A percentile compares a stretch with the other conserved stretches of the same genome.
Evolutionary conservation across 352 stramenopile genomes (phyloP).

Genomic region (Peronospora farinosa): DNA sequence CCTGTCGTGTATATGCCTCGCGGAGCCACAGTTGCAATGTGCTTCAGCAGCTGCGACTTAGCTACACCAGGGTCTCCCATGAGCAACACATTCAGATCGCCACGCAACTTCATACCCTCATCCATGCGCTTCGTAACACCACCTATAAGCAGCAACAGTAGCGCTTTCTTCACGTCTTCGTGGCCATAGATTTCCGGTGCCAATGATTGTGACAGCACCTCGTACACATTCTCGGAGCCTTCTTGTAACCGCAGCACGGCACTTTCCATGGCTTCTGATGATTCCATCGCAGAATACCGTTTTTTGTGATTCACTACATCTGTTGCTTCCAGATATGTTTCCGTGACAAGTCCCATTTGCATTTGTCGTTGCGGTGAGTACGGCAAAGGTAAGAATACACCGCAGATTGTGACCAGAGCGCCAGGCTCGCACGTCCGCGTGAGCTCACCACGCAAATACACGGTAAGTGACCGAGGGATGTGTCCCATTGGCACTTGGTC

Average conservation of each 20-base stretch:
- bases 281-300: conserved; percentile 90
- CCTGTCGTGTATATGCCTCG: conserved; percentile 99
- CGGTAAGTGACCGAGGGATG: conserved; percentile 91
- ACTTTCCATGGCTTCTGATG: conserved; percentile 79
- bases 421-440: conserved; percentile 91
- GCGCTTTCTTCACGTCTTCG: conserved; percentile 98
- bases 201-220: conserved; percentile 91
- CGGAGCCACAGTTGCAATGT: conserved; percentile 94
- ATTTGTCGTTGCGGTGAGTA: conserved; percentile 92
- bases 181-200: conserved; percentile 99
- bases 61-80: conserved; percentile 98
- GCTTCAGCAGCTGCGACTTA: conserved; percentile 99
- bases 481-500: conserved; percentile 97
- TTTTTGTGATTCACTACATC: conserved; percentile 97
- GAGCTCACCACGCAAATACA: conserved; percentile 90
- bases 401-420: conserved; percentile 94
- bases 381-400: conserved; percentile 92
- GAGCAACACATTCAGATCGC: conserved; percentile 98
- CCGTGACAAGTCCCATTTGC: conserved; percentile 94
- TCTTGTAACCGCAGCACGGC: conserved; percentile 68
- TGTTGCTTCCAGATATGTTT: conserved; percentile 95
- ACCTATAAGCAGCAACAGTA: conserved; percentile 96
- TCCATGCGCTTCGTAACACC: conserved; percentile 87
- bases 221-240: conserved; percentile 79
- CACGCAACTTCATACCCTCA: conserved; percentile 94